Evolutionary conservation across 768 basidiomycete species (phyloP), one percentile per base, ranked within the genome.

Genomic region (Leccinum truebloodii): DNA sequence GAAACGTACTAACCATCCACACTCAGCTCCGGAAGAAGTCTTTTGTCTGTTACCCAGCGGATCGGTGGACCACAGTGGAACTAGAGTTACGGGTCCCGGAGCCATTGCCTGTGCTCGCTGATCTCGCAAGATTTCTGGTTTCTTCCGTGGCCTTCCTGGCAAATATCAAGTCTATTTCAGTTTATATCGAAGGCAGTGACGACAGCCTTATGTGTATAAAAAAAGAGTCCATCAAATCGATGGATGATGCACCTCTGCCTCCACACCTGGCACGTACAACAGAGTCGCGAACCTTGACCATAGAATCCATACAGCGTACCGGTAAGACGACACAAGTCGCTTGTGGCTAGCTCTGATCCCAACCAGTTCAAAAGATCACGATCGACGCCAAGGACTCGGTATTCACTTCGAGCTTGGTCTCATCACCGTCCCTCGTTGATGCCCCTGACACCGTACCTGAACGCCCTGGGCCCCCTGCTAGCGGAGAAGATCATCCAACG

Each of bases 111-210:
- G 9, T 44, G 4, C 52, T 65, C 10, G 9, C 28, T 3, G 54
- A 66, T 54, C 63, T 60, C 14, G 14, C 64, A 9, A 66, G 24
- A 24, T 65, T 65, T 41, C 30, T 65, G 2, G 49, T 65, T 37
- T 65, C 64, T 41, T 65, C 64, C 1, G 28, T 65, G 4, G 49
- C 64, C 24, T 55, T 65, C 14, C 44, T 65, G 13, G 6, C 41
- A 5, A 58, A 52, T 26, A 55, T 65, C 8, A 3, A 28, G 6
- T 49, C 44, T 4, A 50, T 65, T 44, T 61, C 50, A 9, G 14
- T 65, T 44, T 22, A 61, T 50, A 49, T 65, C 5, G 52, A 65
- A 1, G 1, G 6, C 5, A 2, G 6, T 1, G 0, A 3, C 3
- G 10, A 18, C 1, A 48, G 46, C 14, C 49, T 61, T 24, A 10